Evolutionary conservation across 495 filamentous ascomycete genomes (phyloP).

Genomic region (Talaromyces wortmannii): DNA sequence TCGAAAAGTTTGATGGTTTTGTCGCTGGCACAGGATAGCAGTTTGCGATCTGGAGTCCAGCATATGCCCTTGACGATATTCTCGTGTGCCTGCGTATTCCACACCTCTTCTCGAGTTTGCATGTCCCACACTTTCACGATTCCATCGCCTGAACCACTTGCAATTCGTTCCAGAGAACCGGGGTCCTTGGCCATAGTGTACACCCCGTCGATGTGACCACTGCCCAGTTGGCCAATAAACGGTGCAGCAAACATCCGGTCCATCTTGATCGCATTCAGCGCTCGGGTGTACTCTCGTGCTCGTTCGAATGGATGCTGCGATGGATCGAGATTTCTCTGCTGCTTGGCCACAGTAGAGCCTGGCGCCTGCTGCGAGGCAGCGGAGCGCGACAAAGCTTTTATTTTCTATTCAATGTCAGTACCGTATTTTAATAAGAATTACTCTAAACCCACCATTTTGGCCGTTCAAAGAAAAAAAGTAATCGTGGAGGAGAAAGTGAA

Average conservation of each 20-base stretch:
- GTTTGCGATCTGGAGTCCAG: conserved; percentile 76
- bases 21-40: conserved; percentile 88
- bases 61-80: conserved; percentile 88
- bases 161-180: conserved; percentile 59
- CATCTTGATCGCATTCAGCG: conserved; percentile 86
- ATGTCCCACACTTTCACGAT: conserved; percentile 94
- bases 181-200: conserved; percentile 69
- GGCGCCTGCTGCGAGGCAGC: conserved; percentile 70
- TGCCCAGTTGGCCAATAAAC: conserved; percentile 80
- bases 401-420: conserved; percentile 53
- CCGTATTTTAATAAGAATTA: not conserved
- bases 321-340: conserved; percentile 86
- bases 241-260: conserved; percentile 95
- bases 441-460: not conserved
- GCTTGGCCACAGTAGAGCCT: conserved; percentile 63
- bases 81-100: conserved; percentile 74
- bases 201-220: conserved; percentile 91
- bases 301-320: conserved; percentile 91
- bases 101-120: conserved; percentile 68
- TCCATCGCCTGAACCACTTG: conserved; percentile 78
- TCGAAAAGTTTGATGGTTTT: conserved; percentile 84
- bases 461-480: not conserved
- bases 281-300: conserved; percentile 85
- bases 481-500: not conserved
- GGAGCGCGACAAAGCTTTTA: conserved; percentile 83